phyloP scores from a whole-genome alignment of 1,284 basidiomycete species.

The Ustilago trichophora region DNA sequence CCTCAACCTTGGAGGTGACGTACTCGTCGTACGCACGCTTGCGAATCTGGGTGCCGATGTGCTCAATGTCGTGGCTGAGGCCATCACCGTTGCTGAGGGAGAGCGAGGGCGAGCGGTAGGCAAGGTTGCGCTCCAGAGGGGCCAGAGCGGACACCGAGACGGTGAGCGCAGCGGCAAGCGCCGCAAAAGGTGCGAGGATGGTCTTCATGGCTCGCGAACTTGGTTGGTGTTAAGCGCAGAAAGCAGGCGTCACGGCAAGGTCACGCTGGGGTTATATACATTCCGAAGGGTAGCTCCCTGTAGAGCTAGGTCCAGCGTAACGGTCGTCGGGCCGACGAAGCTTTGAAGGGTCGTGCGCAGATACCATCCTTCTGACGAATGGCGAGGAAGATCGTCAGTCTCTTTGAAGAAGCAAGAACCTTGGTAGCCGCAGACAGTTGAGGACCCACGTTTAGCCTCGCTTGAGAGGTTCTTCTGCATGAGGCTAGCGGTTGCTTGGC shows the following conservation, averaged over 20 bases:
- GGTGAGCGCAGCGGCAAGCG: slow-evolving; percentile 25
- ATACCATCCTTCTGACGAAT: too few relatives aligned
- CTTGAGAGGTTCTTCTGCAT: not conserved
- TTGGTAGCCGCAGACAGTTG: not conserved
- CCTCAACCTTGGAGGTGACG: slow-evolving; percentile 31
- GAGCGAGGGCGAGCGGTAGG: slow-evolving; percentile 51
- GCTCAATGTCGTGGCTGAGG: slow-evolving; percentile 43
- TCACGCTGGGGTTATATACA: too few relatives aligned
- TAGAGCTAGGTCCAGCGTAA: too few relatives aligned
- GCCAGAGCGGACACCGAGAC: slow-evolving; percentile 40
- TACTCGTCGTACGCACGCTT: slow-evolving; percentile 40
- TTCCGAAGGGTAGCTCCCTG: too few relatives aligned
- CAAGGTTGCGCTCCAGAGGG: slow-evolving; percentile 51
- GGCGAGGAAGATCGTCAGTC: too few relatives aligned
- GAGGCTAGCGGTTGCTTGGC: not conserved
- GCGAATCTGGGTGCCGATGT: slow-evolving; percentile 30
- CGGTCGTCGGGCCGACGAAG: too few relatives aligned
- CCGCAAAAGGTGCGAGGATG: slow-evolving; percentile 19
- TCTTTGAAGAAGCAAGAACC: too few relatives aligned
- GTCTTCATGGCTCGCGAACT: slow-evolving; percentile 29
- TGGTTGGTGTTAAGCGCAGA: too few relatives aligned
- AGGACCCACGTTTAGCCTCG: not conserved
- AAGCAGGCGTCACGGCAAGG: too few relatives aligned
- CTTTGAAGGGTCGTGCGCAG: too few relatives aligned
- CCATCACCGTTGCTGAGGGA: slow-evolving; percentile 32